Evolutionary conservation across 352 stramenopile species (phyloP).

Genomic region (Pseudoperonospora humuli): DNA sequence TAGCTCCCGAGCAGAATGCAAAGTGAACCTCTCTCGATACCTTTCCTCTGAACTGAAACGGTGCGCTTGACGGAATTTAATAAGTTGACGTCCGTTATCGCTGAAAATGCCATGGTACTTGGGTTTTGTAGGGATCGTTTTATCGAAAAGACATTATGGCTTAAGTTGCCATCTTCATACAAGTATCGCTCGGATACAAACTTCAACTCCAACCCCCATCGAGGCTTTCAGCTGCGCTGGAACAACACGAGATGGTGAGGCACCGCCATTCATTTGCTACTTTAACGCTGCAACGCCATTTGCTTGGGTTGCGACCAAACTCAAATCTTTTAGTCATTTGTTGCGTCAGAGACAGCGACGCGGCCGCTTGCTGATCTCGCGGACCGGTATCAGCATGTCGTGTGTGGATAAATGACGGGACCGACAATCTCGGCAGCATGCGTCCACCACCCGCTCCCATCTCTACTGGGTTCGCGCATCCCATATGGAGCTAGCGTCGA

Average conservation of each 20-base stretch:
- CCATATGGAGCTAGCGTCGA: constrained; percentile 10
- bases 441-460: constrained; percentile 8
- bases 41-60: constrained; percentile 13
- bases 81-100: constrained; percentile 21
- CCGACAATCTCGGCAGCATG: not conserved
- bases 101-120: constrained; percentile 1
- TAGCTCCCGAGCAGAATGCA: constrained; percentile 19
- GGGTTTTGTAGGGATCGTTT: constrained; percentile 4
- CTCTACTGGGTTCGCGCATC: constrained; percentile 12
- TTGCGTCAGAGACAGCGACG: too few species aligned
- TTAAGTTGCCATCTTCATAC: constrained; percentile 1
- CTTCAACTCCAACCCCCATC: constrained; percentile 14
- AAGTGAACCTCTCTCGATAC: constrained; percentile 17
- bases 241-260: constrained; percentile 14
- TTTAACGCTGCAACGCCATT: too few species aligned
- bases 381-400: not conserved
- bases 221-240: constrained; percentile 11
- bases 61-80: constrained; percentile 2
- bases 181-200: constrained; percentile 3
- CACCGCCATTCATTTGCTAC: constrained; percentile 1
- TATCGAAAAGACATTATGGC: constrained; percentile 10
- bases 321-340: too few species aligned
- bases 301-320: too few species aligned
- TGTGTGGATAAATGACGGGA: not conserved
- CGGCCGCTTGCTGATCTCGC: too few species aligned